phyloP scores from a whole-genome alignment of 139 green algal genomes.

The Spirogloea muscicola region DNA sequence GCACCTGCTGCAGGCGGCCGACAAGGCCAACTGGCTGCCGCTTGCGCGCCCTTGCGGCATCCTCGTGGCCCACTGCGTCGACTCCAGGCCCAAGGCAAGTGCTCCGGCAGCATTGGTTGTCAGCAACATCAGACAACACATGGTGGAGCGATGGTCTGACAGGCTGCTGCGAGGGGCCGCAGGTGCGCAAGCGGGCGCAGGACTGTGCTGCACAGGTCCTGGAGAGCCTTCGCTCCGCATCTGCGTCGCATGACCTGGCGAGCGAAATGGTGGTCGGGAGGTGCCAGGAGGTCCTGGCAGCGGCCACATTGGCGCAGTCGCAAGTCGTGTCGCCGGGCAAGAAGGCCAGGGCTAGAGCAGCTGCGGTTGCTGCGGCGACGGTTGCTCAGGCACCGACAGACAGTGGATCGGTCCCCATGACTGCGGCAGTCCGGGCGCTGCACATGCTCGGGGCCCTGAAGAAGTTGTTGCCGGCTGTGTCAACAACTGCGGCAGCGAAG shows the following conservation, averaged over 20 bases:
- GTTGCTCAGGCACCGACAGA: background rate
- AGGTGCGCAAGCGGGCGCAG: conserved; percentile 40
- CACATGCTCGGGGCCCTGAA: conserved; percentile 20
- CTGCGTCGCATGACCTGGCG: background rate
- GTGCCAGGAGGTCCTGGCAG: conserved; percentile 9
- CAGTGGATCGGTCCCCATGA: background rate
- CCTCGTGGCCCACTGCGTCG: too few relatives aligned
- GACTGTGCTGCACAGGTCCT: conserved; percentile 6
- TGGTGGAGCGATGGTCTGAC: too few relatives aligned
- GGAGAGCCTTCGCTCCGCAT: background rate
- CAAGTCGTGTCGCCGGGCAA: background rate
- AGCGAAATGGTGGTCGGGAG: conserved; percentile 24
- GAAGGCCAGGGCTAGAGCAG: background rate
- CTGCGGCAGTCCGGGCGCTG: conserved; percentile 12
- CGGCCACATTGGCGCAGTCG: background rate
- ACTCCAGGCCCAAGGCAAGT: too few relatives aligned
- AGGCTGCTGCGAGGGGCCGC: too few relatives aligned
- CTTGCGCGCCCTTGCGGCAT: too few relatives aligned
- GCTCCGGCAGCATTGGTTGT: too few relatives aligned
- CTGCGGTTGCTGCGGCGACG: background rate
- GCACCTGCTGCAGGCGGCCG: too few relatives aligned
- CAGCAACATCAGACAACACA: too few relatives aligned
- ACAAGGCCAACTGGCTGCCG: too few relatives aligned
- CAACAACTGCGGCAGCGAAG: background rate
- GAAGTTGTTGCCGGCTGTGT: conserved; percentile 20